Conservation (phyloP, 2,329 filamentous ascomycete species). For the Claviceps fusiformis region DNA sequence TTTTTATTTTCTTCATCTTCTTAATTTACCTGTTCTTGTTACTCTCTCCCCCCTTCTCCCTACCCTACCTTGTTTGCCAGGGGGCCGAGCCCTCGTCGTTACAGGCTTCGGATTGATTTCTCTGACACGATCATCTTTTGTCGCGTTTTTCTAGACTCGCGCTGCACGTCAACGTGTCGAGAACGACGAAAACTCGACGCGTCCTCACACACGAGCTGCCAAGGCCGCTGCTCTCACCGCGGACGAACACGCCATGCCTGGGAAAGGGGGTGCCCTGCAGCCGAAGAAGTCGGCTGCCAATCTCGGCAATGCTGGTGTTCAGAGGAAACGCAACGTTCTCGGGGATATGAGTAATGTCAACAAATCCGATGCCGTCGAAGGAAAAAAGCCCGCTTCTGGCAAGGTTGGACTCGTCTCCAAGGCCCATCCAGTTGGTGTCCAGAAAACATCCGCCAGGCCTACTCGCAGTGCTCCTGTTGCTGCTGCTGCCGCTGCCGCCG, state of each 20-base stretch:
- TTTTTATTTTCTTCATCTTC: background rate
- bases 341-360: slow-evolving; percentile 92
- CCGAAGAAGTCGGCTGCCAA: slow-evolving; percentile 51
- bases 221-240: slow-evolving; percentile 67
- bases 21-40: background rate
- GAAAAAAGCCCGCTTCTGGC: slow-evolving; percentile 56
- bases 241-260: slow-evolving; percentile 44
- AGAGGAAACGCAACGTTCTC: slow-evolving; percentile 68
- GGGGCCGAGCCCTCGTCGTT: background rate
- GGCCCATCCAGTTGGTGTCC: slow-evolving; percentile 67
- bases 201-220: slow-evolving; percentile 74
- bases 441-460: slow-evolving; percentile 49
- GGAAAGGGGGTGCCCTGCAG: slow-evolving; percentile 54
- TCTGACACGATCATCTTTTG: slow-evolving; percentile 6
- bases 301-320: slow-evolving; percentile 31
- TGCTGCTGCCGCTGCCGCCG: background rate
- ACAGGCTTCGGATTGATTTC: background rate
- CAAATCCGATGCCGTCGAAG: slow-evolving; percentile 58
- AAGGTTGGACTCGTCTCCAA: slow-evolving; percentile 67
- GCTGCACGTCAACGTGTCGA: slow-evolving; percentile 64
- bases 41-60: background rate
- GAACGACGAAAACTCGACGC: slow-evolving; percentile 89
- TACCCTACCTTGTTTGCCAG: background rate
- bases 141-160: slow-evolving; percentile 39
- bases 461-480: slow-evolving; percentile 49